Evolutionary conservation across 2,329 filamentous ascomycete species (phyloP), one percentile per base, ranked within the genome.

Genomic region (Sporothrix luriei): DNA sequence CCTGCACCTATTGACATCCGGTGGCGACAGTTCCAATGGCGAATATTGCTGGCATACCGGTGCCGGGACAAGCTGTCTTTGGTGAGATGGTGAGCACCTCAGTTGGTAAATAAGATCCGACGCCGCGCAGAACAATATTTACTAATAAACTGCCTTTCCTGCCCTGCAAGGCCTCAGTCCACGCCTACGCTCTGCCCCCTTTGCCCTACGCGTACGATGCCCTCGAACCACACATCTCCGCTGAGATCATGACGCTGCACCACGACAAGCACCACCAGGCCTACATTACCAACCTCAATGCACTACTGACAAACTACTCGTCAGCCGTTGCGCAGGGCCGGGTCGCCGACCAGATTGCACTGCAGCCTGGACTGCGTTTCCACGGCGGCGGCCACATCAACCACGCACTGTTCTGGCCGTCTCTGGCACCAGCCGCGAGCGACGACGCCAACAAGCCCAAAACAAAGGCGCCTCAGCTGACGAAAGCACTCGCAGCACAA

Each of bases 181-280:
- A 52, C 7, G 46, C 68, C 2, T 77, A 77, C 65, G 68, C 71
- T 0, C 73, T 78, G 1, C 76, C 77, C 1, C 59, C 73, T 2
- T 72, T 79, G n/a, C 76, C 77, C 0, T 79, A 77, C 68, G 73
- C 73, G 14, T 78, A 78, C 71, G 71, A 78, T 72, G 77, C 76
- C 3, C 88, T 94, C 72, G 91, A 94, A 80, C 81, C 80, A 13
- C 76, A 79, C 77, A 88, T 97, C 83, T 93, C 90, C 64, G 90
- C 91, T 79, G 88, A 95, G 82, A 97, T 97, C 84, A 97, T 97
- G 93, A 91, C 96, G 83, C 88, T 97, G 48, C 93, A 97, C 85
- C 91, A 97, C 87, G 90, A 87, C 83, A 94, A 93, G 82, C 93
- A 97, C 86, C 93, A 97, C 84, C 89, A 94, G 82, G 93, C 93